Evolutionary conservation across 192 early-diverging fungal species (phyloP).

Genomic region (Backusella tarrabulga): DNA sequence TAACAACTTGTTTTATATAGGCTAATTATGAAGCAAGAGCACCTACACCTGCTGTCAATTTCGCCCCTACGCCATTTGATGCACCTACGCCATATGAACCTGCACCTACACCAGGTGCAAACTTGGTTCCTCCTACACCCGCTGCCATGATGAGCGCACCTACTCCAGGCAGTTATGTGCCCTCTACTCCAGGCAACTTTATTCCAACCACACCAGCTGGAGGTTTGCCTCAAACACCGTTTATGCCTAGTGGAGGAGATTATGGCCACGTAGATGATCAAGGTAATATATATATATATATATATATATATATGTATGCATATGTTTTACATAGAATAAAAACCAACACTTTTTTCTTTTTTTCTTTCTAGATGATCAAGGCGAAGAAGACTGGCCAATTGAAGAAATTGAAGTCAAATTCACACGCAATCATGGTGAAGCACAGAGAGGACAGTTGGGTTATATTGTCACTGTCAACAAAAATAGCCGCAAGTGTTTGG

Average conservation of each 20-base stretch:
- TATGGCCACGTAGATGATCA: slow-evolving; percentile 51
- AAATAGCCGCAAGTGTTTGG: slow-evolving; percentile 43
- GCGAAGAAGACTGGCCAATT: slow-evolving; percentile 48
- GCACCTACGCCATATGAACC: slow-evolving; percentile 47
- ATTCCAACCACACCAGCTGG: slow-evolving; percentile 38
- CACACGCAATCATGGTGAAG: slow-evolving; percentile 31
- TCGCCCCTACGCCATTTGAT: slow-evolving; percentile 39
- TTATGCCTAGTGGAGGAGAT: slow-evolving; percentile 49
- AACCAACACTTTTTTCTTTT: neutral
- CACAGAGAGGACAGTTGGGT: slow-evolving; percentile 48
- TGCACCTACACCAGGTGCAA: slow-evolving; percentile 50
- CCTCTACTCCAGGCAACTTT: slow-evolving; percentile 41
- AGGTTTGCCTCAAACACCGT: slow-evolving; percentile 41
- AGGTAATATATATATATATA: slow-evolving; percentile 41
- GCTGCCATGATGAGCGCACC: slow-evolving; percentile 47
- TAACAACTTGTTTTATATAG: slow-evolving; percentile 1
- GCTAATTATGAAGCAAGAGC: slow-evolving; percentile 34
- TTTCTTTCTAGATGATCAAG: slow-evolving; percentile 14
- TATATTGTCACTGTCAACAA: slow-evolving; percentile 51
- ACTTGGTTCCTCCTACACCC: slow-evolving; percentile 50
- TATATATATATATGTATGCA: slow-evolving; percentile 40
- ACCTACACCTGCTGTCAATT: slow-evolving; percentile 42
- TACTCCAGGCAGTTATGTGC: slow-evolving; percentile 39
- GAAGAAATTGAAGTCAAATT: slow-evolving; percentile 54
- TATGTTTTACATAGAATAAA: neutral